These are phyloP conservation scores for Penicillium sp. DNA, from an alignment of 2,329 filamentous ascomycete genomes.

Conservation along the genomic window DNA sequence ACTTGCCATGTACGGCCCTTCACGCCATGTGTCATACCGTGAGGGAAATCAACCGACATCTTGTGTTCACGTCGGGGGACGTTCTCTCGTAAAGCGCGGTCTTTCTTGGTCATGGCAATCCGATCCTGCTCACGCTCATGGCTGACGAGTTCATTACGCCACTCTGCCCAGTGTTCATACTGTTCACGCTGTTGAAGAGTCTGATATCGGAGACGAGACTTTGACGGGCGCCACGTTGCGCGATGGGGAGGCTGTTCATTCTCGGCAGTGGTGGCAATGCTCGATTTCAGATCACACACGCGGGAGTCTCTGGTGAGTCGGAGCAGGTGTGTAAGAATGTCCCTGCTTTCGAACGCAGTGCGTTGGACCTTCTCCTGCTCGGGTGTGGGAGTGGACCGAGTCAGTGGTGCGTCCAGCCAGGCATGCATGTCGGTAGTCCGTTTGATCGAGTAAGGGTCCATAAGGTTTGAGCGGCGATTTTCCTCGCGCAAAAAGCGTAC, in stretches of 20 bases:
- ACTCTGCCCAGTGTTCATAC: constrained; percentile 43
- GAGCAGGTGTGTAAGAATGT: constrained; percentile 39
- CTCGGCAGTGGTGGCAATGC: constrained; percentile 13
- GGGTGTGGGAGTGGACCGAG: constrained; percentile 17
- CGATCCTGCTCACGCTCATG: constrained; percentile 35
- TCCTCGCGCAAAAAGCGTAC: constrained; percentile 43
- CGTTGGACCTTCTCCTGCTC: constrained; percentile 30
- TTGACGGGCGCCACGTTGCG: constrained; percentile 37
- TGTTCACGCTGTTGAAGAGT: constrained; percentile 42
- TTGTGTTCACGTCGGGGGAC: constrained; percentile 25
- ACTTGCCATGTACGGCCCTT: constrained; percentile 40
- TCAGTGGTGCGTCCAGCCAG: constrained; percentile 41
- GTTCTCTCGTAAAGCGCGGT: constrained; percentile 25
- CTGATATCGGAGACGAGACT: constrained; percentile 40
- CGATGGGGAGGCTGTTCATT: constrained; percentile 22
- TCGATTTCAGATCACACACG: constrained; percentile 36
- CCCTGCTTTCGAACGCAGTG: constrained; percentile 37
- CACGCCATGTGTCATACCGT: constrained; percentile 33
- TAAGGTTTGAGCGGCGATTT: constrained; percentile 36
- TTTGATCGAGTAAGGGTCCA: constrained; percentile 40
- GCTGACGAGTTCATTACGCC: constrained; percentile 37
- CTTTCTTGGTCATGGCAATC: constrained; percentile 29
- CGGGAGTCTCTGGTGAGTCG: constrained; percentile 39
- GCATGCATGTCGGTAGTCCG: constrained; percentile 36
- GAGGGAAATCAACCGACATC: constrained; percentile 28